Conservation (phyloP, 129 eudicot genomes). For the Pseudognaphalium luteoalbum region DNA sequence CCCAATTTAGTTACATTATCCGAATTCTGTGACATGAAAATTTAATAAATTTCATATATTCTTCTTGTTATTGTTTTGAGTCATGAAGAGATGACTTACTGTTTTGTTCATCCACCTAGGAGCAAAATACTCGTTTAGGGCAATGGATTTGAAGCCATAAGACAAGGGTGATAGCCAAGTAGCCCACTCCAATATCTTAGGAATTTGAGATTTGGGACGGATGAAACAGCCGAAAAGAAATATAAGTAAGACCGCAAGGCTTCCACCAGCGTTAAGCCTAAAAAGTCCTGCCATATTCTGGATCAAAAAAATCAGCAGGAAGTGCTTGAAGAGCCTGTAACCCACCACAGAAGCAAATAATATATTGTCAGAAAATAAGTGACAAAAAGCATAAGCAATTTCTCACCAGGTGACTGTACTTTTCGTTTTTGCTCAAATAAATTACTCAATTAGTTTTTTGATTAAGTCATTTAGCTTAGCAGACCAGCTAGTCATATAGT, state of each 20-base stretch:
- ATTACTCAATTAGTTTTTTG: no score
- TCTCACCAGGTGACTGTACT: not conserved
- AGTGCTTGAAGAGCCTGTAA: conserved; percentile 83
- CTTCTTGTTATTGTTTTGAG: not conserved
- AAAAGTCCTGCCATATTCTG: conserved; percentile 83
- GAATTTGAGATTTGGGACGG: conserved; percentile 56
- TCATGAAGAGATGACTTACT: conserved; percentile 22
- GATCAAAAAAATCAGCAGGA: conserved; percentile 53
- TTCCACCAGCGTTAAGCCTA: conserved; percentile 73
- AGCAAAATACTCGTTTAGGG: conserved; percentile 47
- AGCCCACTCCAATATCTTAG: conserved; percentile 51
- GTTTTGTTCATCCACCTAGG: conserved; percentile 54
- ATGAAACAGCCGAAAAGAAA: conserved; percentile 78
- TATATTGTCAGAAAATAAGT: not conserved
- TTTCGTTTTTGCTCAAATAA: no score
- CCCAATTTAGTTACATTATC: conserved; percentile 44
- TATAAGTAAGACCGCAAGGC: conserved; percentile 55
- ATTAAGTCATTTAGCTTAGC: no score
- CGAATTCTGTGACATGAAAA: conserved; percentile 34
- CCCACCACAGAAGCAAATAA: not conserved
- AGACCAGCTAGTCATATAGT: no score
- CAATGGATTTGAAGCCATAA: conserved; percentile 43
- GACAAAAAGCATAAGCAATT: not conserved
- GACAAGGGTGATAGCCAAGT: conserved; percentile 54
- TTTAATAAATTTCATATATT: not conserved